Percentiles rank a stretch among this genome's conserved stretches.
phyloP scores from a whole-genome alignment of 139 green algal genomes.

The Trebouxia sp. region DNA sequence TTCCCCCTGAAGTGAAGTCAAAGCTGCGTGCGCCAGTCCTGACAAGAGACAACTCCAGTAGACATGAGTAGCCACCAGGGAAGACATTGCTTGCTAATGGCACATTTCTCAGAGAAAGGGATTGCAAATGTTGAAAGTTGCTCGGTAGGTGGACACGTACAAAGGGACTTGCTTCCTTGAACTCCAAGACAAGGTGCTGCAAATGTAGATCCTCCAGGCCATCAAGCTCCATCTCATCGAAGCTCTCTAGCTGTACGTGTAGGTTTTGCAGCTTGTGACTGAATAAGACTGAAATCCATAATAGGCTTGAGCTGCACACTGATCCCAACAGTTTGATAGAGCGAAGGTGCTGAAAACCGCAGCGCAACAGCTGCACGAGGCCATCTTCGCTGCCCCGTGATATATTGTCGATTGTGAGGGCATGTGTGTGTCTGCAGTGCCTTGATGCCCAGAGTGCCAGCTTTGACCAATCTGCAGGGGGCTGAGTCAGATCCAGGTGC shows the following conservation, averaged over 20 bases:
- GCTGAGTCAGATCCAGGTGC: not conserved
- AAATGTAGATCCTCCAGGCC: not conserved
- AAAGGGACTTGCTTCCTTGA: not conserved
- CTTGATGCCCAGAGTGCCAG: not conserved
- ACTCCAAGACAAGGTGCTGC: not conserved
- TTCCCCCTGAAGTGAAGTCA: not conserved
- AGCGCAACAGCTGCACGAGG: not conserved
- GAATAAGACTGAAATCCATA: not conserved
- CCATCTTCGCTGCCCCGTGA: not conserved
- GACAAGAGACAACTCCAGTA: not conserved
- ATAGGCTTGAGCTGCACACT: not conserved
- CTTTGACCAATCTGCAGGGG: slow-evolving; percentile 5
- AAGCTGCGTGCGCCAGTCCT: not conserved
- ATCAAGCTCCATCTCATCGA: not conserved
- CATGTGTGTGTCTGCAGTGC: not conserved
- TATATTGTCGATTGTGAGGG: not conserved
- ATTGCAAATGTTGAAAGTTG: not conserved
- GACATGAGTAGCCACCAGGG: not conserved
- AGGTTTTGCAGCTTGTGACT: not conserved
- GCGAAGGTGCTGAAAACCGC: not conserved
- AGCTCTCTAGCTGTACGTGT: not conserved
- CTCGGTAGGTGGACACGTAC: not conserved
- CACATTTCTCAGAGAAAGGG: not conserved
- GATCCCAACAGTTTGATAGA: not conserved
- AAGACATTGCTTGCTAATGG: not conserved